A percentile compares a stretch with the other conserved stretches of the same genome.
These are phyloP conservation scores for Solanum corneliomulleri DNA, from an alignment of 257 asterid species.

Conservation along the genomic window DNA sequence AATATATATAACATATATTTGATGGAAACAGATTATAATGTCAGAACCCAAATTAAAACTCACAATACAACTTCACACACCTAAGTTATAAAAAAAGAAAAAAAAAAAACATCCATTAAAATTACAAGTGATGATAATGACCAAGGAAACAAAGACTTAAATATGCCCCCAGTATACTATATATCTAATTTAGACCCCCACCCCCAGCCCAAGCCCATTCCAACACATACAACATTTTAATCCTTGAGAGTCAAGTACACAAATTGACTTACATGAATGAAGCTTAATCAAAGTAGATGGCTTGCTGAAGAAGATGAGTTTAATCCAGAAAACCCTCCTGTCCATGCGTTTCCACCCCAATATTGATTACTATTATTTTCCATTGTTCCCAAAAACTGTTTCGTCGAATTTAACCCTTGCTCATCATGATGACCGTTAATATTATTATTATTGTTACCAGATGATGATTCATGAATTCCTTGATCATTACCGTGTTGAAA, in stretches of 20 bases:
- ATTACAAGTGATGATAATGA: not conserved
- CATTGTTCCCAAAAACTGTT: conserved; percentile 18
- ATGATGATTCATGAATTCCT: conserved; percentile 16
- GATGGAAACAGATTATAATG: not conserved
- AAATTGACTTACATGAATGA: not conserved
- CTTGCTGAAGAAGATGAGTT: conserved; percentile 20
- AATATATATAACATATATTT: not conserved
- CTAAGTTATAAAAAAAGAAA: not conserved
- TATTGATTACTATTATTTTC: conserved; percentile 10
- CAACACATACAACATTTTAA: not conserved
- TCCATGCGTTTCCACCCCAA: conserved; percentile 27
- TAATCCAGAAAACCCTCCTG: conserved; percentile 26
- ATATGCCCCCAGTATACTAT: not conserved
- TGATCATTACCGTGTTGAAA: conserved; percentile 1
- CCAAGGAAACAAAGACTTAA: not conserved
- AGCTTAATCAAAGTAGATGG: conserved; percentile 12
- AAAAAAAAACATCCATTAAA: not conserved
- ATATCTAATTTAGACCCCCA: not conserved
- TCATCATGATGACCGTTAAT: not conserved
- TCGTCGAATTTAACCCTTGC: conserved; percentile 13
- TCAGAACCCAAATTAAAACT: not conserved
- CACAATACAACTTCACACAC: not conserved
- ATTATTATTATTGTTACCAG: not conserved
- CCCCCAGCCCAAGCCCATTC: not conserved
- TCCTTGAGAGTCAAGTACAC: not conserved